Evolutionary conservation across 1,139 yeast genomes (phyloP).

Genomic region (Torulaspora pretoriensis): DNA sequence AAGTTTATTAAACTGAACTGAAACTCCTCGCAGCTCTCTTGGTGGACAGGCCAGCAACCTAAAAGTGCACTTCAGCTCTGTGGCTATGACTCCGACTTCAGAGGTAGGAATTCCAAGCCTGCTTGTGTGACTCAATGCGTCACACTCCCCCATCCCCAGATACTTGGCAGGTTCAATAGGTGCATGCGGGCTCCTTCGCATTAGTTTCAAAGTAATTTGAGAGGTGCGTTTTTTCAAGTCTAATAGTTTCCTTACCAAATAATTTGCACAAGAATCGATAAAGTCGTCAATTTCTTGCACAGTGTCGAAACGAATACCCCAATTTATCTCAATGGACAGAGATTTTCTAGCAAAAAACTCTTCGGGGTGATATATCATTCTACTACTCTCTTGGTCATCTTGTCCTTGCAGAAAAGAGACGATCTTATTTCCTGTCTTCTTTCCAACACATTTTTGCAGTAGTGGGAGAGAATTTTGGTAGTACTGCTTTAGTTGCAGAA

Average conservation of each 20-base stretch:
- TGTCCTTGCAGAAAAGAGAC: constrained; percentile 46
- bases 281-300: constrained; percentile 62
- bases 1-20: constrained; percentile 61
- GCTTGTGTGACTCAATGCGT: constrained; percentile 54
- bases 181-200: constrained; percentile 60
- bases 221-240: constrained; percentile 52
- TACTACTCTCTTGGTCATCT: constrained; percentile 45
- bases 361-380: constrained; percentile 37
- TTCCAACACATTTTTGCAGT: constrained; percentile 54
- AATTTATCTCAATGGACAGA: constrained; percentile 83
- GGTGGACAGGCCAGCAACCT: constrained; percentile 59
- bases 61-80: constrained; percentile 56
- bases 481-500: constrained; percentile 8
- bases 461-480: constrained; percentile 7
- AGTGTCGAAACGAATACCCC: constrained; percentile 75
- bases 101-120: constrained; percentile 61
- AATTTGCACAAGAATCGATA: constrained; percentile 53
- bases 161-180: constrained; percentile 72
- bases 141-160: constrained; percentile 82
- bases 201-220: constrained; percentile 57
- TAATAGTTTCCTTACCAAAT: constrained; percentile 52
- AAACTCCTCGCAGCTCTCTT: constrained; percentile 70
- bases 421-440: constrained; percentile 63
- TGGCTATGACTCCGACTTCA: constrained; percentile 56
- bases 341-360: constrained; percentile 59